Conservation (phyloP, 352 stramenopile species). For the Albugo candida region DNA sequence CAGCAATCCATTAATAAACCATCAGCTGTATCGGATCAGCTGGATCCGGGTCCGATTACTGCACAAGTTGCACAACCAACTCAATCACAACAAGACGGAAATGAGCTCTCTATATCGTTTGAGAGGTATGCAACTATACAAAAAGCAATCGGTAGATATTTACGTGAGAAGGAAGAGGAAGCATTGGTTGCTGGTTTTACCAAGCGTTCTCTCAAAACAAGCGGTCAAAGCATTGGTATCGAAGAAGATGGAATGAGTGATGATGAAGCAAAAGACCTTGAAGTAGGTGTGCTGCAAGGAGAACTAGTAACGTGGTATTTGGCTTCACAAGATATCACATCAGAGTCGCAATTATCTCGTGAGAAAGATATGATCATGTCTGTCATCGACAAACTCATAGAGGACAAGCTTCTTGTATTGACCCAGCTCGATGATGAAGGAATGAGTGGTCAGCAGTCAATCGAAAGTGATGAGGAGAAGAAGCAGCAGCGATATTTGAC, state of each 20-base stretch:
- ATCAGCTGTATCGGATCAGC: neutral
- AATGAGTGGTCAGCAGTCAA: slow-evolving; percentile 10
- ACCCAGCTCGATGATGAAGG: slow-evolving; percentile 47
- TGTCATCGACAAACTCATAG: slow-evolving; percentile 62
- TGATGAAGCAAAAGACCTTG: slow-evolving; percentile 34
- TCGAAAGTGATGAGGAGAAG: slow-evolving; percentile 23
- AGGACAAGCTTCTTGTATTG: slow-evolving; percentile 53
- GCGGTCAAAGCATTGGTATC: neutral
- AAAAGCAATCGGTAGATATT: slow-evolving; percentile 52
- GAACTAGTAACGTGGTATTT: slow-evolving; percentile 75
- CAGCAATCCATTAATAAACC: slow-evolving; percentile 1
- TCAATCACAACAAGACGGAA: slow-evolving; percentile 10
- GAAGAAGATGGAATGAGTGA: slow-evolving; percentile 10
- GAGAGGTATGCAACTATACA: slow-evolving; percentile 69
- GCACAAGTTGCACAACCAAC: neutral
- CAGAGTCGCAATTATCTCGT: slow-evolving; percentile 44
- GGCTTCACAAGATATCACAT: slow-evolving; percentile 68
- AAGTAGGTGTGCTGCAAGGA: slow-evolving; percentile 40
- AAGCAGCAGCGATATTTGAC: slow-evolving; percentile 62
- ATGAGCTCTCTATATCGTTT: slow-evolving; percentile 40
- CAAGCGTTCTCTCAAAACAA: neutral
- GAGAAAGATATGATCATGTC: slow-evolving; percentile 73
- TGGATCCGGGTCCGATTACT: too few relatives aligned
- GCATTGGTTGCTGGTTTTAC: slow-evolving; percentile 24
- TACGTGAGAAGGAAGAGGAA: slow-evolving; percentile 62